Evolutionary conservation across 164 flowering plant genomes (phyloP), one percentile per base, ranked within the genome.

Genomic region (Buxus sempervirens): DNA sequence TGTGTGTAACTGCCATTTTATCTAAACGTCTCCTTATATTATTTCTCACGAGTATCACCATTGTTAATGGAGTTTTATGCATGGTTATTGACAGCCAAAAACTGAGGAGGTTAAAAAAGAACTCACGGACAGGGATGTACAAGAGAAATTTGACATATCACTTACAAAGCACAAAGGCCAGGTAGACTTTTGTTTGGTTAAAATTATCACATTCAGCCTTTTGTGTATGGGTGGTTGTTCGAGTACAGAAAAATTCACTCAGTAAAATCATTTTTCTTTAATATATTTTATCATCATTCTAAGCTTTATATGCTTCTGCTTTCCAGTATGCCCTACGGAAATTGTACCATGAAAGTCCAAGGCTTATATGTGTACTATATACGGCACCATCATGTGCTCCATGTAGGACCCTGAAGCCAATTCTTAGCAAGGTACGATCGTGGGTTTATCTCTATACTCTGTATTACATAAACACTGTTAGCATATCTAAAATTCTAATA

Each of bases 301-400:
- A 53, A 66, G n/a, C 68, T 69, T 54, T 18, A 9, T 51, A 58
- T 73, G 62, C 60, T 72, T 63, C 21, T 63, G 70, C 25, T 90
- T 65, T 71, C 24, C 91, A 95, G 99, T 95, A 95, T 81, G 93
- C 99, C 63, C 79, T 95, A 32, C 85, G 99, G 67, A 95, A 95
- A 71, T 71, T 95, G 79, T 95, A 95, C 73, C 99, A 95, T 75
- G 97, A 92, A 76, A 95, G 99, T 79, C 99, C 97, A 60, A 89
- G 99, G 80, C 92, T 95, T 73, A 64, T 95, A 60, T 89, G 91
- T 73, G 99, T 92, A 32, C 85, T 95, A 53, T 95, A 95, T 75
- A 95, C 99, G 19, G 49, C 99, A 65, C 99, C 99, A 62, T 90
- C 96, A 45, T 95, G 99, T 73, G 97, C 97, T 70, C 99, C 99